Evolutionary conservation across 331 rosid species (phyloP).

Genomic region (Arachis monticola): DNA sequence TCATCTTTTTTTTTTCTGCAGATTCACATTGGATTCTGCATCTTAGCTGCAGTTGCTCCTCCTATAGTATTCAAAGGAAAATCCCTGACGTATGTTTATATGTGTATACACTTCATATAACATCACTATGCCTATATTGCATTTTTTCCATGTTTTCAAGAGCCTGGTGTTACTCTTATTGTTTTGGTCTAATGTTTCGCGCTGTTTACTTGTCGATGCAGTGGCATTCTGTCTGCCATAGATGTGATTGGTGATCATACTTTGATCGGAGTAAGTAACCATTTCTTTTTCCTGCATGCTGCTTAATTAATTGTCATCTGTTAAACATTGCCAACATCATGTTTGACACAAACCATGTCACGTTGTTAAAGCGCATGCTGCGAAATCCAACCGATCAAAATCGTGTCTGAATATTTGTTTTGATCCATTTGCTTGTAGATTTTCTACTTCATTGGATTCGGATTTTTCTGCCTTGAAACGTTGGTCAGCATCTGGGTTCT

Average conservation of each 20-base stretch:
- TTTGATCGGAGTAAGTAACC: slow-evolving; percentile 76
- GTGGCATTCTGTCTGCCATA: slow-evolving; percentile 89
- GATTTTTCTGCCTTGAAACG: slow-evolving; percentile 73
- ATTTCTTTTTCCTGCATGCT: slow-evolving; percentile 3
- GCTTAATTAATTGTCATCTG: slow-evolving; percentile 15
- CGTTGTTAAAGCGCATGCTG: slow-evolving; percentile 3
- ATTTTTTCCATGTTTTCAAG: slow-evolving; percentile 2
- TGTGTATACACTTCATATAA: slow-evolving; percentile 1
- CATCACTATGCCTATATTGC: background rate
- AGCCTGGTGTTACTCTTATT: slow-evolving; percentile 4
- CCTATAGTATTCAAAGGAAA: slow-evolving; percentile 91
- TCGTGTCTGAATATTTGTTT: background rate
- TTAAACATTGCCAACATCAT: slow-evolving; percentile 5
- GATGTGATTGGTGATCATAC: slow-evolving; percentile 60
- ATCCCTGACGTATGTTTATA: slow-evolving; percentile 80
- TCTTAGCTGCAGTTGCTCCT: slow-evolving; percentile 94
- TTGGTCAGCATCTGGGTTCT: slow-evolving; percentile 89
- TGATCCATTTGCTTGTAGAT: slow-evolving; percentile 55
- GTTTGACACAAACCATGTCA: background rate
- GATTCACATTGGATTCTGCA: slow-evolving; percentile 88
- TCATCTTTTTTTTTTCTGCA: slow-evolving; percentile 42
- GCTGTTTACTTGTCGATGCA: slow-evolving; percentile 50
- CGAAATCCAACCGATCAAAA: slow-evolving; percentile 18
- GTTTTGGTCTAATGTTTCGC: slow-evolving; percentile 35
- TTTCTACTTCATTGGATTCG: slow-evolving; percentile 90